Evolutionary conservation across 768 basidiomycete genomes (phyloP).

Genomic region (Tricholoma matsutake): DNA sequence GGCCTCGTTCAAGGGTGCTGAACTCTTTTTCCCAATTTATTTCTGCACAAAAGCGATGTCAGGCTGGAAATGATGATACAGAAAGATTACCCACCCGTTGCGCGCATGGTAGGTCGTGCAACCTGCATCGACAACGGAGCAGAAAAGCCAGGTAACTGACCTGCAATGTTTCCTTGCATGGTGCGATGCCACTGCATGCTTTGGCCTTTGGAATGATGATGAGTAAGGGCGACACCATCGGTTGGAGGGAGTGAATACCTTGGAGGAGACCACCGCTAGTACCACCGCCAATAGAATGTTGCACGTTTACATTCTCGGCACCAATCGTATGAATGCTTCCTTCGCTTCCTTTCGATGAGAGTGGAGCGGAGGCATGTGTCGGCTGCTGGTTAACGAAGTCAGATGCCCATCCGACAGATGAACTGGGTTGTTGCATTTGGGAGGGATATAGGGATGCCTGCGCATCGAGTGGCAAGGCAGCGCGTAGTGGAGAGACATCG

Average conservation of each 20-base stretch:
- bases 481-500: constrained; percentile 56
- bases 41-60: constrained; percentile 23
- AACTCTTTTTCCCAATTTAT: constrained; percentile 67
- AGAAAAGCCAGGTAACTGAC: constrained; percentile 29
- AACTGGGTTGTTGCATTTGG: constrained; percentile 21
- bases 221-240: neutral
- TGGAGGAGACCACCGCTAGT: constrained; percentile 10
- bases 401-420: constrained; percentile 53
- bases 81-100: constrained; percentile 7
- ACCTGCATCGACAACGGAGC: constrained; percentile 24
- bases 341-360: neutral
- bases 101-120: constrained; percentile 15
- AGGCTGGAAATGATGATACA: neutral
- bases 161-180: constrained; percentile 34
- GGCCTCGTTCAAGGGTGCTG: constrained; percentile 48
- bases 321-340: neutral
- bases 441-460: constrained; percentile 18
- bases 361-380: constrained; percentile 7
- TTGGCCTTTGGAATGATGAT: constrained; percentile 22
- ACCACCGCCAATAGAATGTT: neutral
- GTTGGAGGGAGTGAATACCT: constrained; percentile 12
- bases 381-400: constrained; percentile 52
- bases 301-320: neutral
- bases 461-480: constrained; percentile 38
- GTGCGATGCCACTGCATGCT: constrained; percentile 39